phyloP scores from a whole-genome alignment of 345 rosid genomes.

The Ceriops tagal region DNA sequence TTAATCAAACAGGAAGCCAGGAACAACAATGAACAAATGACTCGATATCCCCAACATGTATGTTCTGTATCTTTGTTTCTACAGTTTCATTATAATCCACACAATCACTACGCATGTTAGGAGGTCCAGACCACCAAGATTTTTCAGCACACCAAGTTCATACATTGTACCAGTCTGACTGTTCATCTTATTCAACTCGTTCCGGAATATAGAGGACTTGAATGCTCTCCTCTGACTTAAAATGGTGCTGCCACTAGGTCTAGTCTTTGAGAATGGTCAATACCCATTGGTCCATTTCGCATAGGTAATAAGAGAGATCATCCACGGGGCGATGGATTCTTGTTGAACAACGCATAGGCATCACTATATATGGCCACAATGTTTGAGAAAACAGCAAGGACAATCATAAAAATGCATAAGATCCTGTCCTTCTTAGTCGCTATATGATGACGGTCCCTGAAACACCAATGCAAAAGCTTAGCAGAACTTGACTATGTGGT shows the following conservation, averaged over 20 bases:
- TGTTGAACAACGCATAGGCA: constrained; percentile 15
- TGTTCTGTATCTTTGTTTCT: neutral
- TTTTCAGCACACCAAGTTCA: neutral
- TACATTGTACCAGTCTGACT: neutral
- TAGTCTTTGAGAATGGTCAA: neutral
- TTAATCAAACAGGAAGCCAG: neutral
- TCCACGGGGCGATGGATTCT: constrained; percentile 5
- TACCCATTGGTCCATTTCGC: neutral
- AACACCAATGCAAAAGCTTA: neutral
- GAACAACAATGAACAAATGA: neutral
- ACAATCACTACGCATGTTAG: neutral
- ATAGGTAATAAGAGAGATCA: neutral
- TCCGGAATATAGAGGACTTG: neutral
- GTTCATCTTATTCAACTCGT: neutral
- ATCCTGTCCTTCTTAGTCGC: constrained; percentile 24
- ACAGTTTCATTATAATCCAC: neutral
- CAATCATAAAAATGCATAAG: constrained; percentile 9
- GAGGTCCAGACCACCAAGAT: neutral
- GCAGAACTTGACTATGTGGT: neutral
- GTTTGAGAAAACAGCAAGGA: constrained; percentile 23
- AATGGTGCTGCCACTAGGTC: neutral
- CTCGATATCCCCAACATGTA: too few relatives aligned
- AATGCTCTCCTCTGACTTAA: neutral
- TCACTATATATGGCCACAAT: constrained; percentile 20
- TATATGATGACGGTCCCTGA: constrained; percentile 18